These are phyloP conservation scores for Chlorella sp. DNA, from an alignment of 139 green algal genomes.

Conservation along the genomic window DNA sequence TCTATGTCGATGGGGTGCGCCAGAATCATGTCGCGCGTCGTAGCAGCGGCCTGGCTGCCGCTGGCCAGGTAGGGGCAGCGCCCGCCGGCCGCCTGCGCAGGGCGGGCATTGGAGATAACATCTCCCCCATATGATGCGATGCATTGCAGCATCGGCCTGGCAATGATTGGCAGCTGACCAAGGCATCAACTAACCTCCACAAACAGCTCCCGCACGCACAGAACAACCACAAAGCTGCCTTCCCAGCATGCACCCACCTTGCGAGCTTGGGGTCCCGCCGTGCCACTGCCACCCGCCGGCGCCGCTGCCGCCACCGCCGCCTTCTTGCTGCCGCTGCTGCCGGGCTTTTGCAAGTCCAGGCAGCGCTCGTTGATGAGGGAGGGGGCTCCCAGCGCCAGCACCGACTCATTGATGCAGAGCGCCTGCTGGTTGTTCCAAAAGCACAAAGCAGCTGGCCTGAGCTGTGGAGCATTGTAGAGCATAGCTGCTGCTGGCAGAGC, in stretches of 20 bases:
- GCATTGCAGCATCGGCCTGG: no score
- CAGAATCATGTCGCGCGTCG: constrained; percentile 60
- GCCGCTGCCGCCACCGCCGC: background rate
- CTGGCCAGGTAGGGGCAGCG: constrained; percentile 50
- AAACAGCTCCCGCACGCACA: no score
- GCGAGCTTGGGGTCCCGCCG: background rate
- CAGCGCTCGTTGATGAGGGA: constrained; percentile 91
- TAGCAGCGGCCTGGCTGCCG: constrained; percentile 26
- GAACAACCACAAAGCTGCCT: no score
- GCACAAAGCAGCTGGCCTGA: no score
- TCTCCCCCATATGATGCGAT: no score
- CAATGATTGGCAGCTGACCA: no score
- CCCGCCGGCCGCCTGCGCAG: background rate
- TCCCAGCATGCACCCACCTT: background rate
- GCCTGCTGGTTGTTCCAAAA: constrained; percentile 37
- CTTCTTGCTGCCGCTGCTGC: constrained; percentile 6
- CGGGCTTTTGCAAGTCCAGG: constrained; percentile 81
- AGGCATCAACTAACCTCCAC: no score
- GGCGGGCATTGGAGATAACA: no score
- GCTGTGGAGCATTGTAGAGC: no score
- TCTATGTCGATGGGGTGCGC: constrained; percentile 91
- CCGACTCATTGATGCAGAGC: constrained; percentile 92
- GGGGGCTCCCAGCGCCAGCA: constrained; percentile 50
- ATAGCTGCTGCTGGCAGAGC: no score
- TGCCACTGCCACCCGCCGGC: background rate